phyloP scores from a whole-genome alignment of 225 moss, liverwort and hornwort species.

The Bryum argenteum region DNA sequence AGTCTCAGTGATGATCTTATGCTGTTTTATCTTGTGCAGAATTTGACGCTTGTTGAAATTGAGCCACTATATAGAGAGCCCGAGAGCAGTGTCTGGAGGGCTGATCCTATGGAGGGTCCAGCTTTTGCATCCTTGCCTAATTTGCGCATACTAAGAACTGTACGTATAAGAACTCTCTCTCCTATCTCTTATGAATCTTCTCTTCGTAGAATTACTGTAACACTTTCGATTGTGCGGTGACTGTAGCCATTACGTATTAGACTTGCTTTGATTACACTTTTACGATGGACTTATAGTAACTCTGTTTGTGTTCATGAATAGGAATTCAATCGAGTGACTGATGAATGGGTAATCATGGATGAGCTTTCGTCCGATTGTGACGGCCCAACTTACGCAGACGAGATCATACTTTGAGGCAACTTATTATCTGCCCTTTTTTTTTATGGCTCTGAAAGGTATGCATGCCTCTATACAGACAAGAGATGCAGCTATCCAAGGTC shows the following conservation, averaged over 20 bases:
- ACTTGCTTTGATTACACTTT: background rate
- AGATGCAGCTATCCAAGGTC: background rate
- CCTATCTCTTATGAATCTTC: slow-evolving; percentile 2
- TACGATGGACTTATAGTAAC: background rate
- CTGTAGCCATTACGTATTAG: slow-evolving; percentile 1
- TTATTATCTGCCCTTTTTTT: slow-evolving; percentile 5
- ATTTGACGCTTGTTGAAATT: slow-evolving; percentile 77
- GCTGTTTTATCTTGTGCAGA: slow-evolving; percentile 42
- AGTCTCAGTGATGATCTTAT: background rate
- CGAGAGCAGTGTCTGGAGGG: slow-evolving; percentile 62
- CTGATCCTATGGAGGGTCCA: slow-evolving; percentile 78
- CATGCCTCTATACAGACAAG: background rate
- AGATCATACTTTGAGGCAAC: slow-evolving; percentile 60
- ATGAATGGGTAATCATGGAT: slow-evolving; percentile 67
- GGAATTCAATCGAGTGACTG: slow-evolving; percentile 67
- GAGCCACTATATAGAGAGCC: slow-evolving; percentile 71
- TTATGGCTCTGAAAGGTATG: background rate
- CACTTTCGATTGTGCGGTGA: background rate
- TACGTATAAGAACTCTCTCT: slow-evolving; percentile 26
- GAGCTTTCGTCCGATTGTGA: slow-evolving; percentile 68
- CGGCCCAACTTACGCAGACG: slow-evolving; percentile 69
- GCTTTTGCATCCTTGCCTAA: slow-evolving; percentile 68
- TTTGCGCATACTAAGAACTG: slow-evolving; percentile 61
- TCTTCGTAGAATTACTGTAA: background rate
- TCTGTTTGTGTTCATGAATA: slow-evolving; percentile 25